Evolutionary conservation across 2,329 filamentous ascomycete species (phyloP).

Genomic region (Diaporthe caulivora): DNA sequence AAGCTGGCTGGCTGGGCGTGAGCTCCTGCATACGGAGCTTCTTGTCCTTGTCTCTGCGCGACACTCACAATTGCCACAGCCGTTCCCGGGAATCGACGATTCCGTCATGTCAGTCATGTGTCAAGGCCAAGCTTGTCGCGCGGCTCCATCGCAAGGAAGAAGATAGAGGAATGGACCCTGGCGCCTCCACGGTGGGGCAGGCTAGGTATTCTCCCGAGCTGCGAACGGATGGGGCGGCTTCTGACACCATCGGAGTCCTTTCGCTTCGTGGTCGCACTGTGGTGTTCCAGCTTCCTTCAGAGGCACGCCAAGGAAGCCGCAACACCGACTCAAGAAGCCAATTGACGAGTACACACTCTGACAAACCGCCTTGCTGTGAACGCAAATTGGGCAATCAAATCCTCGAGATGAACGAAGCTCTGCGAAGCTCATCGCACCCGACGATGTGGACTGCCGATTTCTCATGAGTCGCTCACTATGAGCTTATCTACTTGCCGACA

Average conservation of each 20-base stretch:
- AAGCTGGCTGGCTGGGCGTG: conserved; percentile 13
- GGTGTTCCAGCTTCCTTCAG: not conserved
- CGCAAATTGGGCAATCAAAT: conserved; percentile 5
- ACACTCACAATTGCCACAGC: conserved; percentile 8
- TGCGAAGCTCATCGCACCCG: not conserved
- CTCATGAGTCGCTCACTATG: conserved; percentile 6
- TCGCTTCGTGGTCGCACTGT: not conserved
- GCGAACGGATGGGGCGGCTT: conserved; percentile 29
- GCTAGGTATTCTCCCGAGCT: conserved; percentile 20
- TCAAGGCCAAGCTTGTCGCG: conserved; percentile 33
- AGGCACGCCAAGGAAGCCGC: no score
- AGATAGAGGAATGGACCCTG: not conserved
- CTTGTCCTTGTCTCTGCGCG: not conserved
- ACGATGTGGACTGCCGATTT: not conserved
- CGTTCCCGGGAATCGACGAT: not conserved
- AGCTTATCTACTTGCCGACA: conserved; percentile 17
- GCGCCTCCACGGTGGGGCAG: conserved; percentile 26
- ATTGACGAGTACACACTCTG: not conserved
- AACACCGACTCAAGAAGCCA: no score
- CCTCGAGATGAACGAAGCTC: not conserved
- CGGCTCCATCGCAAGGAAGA: conserved; percentile 26
- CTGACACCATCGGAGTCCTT: not conserved
- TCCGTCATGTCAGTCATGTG: conserved; percentile 16
- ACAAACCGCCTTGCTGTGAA: not conserved
- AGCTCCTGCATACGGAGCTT: not conserved